These are phyloP conservation scores for Ramaria rubella DNA, from an alignment of 768 basidiomycete species.

Conservation along the genomic window DNA sequence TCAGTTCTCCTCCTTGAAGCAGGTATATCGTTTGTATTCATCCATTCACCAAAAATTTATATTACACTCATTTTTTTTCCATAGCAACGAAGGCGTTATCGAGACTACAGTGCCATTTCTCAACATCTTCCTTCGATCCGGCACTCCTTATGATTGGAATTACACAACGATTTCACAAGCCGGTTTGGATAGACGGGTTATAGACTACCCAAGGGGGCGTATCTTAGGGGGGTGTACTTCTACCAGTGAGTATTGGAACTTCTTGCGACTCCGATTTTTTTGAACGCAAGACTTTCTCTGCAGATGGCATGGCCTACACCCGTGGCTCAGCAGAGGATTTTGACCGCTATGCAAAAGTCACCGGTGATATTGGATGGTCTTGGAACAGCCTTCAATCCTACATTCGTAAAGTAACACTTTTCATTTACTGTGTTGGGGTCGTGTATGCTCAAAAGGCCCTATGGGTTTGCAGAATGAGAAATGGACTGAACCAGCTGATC, in stretches of 20 bases:
- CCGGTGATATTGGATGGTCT: slow-evolving; percentile 32
- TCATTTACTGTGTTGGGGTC: background rate
- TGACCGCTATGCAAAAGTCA: slow-evolving; percentile 27
- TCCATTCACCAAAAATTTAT: background rate
- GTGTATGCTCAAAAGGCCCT: background rate
- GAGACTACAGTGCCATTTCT: background rate
- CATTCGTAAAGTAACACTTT: slow-evolving; percentile 23
- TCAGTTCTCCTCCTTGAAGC: slow-evolving; percentile 26
- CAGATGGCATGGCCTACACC: slow-evolving; percentile 33
- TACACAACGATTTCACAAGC: slow-evolving; percentile 20
- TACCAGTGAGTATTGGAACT: slow-evolving; percentile 13
- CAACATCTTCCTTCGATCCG: background rate
- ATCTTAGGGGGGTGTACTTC: slow-evolving; percentile 15
- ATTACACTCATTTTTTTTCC: too few relatives aligned
- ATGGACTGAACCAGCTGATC: slow-evolving; percentile 30
- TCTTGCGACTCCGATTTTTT: background rate
- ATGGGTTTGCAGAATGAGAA: slow-evolving; percentile 31
- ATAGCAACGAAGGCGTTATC: background rate
- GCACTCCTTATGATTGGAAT: slow-evolving; percentile 19
- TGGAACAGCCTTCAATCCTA: slow-evolving; percentile 33
- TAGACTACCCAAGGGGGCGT: slow-evolving; percentile 16
- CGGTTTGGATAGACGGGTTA: slow-evolving; percentile 7
- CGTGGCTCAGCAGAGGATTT: slow-evolving; percentile 33
- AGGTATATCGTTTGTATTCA: slow-evolving; percentile 11
- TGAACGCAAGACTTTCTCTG: slow-evolving; percentile 7